These are phyloP conservation scores for Rhodotorula graminis DNA, from an alignment of 768 basidiomycete species.

Conservation along the genomic window DNA sequence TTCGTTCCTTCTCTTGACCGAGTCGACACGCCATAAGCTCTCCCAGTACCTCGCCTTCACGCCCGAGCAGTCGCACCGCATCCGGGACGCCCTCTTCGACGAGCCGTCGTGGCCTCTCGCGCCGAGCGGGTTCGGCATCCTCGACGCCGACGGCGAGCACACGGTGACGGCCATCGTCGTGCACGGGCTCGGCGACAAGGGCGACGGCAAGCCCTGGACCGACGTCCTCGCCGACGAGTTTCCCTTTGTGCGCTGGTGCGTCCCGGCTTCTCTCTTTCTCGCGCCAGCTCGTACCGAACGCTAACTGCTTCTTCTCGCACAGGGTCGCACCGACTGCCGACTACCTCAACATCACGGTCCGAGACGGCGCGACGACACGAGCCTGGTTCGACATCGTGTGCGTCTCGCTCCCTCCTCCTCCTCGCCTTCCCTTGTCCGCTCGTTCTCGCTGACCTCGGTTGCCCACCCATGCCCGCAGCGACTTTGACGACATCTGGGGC, in stretches of 20 bases:
- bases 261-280: not conserved
- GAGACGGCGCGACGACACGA: not conserved
- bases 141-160: not conserved
- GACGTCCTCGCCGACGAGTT: not conserved
- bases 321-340: conserved; percentile 24
- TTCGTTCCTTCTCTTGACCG: not conserved
- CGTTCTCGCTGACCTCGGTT: too few relatives aligned
- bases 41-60: not conserved
- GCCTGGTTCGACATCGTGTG: conserved; percentile 33
- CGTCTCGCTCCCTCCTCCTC: not conserved
- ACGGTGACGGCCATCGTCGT: conserved; percentile 20
- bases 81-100: not conserved
- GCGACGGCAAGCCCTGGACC: conserved; percentile 9
- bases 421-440: not conserved
- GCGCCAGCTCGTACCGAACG: not conserved
- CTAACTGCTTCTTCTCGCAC: not conserved
- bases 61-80: not conserved
- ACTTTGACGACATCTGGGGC: conserved; percentile 18
- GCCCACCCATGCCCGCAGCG: not conserved
- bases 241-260: conserved; percentile 23
- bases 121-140: not conserved
- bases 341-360: conserved; percentile 18
- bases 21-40: not conserved
- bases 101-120: not conserved
- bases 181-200: conserved; percentile 12